Percentiles rank a stretch among this genome's conserved stretches.
These are phyloP conservation scores for Sordariomycetes sp. DNA, from an alignment of 2,329 filamentous ascomycete species.

Conservation along the genomic window DNA sequence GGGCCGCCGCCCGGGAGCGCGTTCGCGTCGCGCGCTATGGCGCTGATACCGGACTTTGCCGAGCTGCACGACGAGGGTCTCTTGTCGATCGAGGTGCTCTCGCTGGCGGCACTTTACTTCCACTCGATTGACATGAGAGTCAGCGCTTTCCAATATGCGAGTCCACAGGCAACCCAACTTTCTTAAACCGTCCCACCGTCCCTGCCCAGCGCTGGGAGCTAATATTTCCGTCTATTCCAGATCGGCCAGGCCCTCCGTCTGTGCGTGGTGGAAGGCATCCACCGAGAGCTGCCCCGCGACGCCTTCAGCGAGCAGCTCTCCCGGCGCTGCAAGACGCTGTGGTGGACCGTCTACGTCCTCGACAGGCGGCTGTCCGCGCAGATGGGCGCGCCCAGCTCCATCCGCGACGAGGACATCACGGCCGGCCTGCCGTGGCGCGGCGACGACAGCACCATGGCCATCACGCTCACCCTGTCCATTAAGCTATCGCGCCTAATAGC, in stretches of 20 bases:
- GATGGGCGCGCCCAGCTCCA: slow-evolving; percentile 15
- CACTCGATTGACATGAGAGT: slow-evolving; percentile 28
- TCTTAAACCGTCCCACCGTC: too few species aligned
- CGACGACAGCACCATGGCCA: slow-evolving; percentile 14
- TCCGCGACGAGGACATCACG: slow-evolving; percentile 18
- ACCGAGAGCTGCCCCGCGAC: not conserved
- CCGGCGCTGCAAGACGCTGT: slow-evolving; percentile 15
- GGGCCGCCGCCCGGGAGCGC: too few species aligned
- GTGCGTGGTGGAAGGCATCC: not conserved
- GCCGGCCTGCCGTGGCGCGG: slow-evolving; percentile 17
- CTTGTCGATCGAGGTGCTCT: slow-evolving; percentile 20
- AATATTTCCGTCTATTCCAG: not conserved
- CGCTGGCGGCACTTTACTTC: slow-evolving; percentile 23
- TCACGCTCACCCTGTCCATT: slow-evolving; percentile 15
- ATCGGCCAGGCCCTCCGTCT: not conserved
- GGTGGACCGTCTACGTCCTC: slow-evolving; percentile 19
- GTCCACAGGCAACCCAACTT: slow-evolving; percentile 12
- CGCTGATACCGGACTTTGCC: not conserved
- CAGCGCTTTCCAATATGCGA: slow-evolving; percentile 25
- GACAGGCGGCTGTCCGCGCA: slow-evolving; percentile 16
- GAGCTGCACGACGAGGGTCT: slow-evolving; percentile 16
- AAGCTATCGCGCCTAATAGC: slow-evolving; percentile 14
- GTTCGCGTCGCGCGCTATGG: not conserved
- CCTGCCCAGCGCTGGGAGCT: slow-evolving; percentile 13
- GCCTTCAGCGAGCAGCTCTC: slow-evolving; percentile 10